A percentile compares a stretch with the other conserved stretches of the same genome.
Conservation (phyloP, 495 filamentous ascomycete genomes). For the Penicillium chermesinum region DNA sequence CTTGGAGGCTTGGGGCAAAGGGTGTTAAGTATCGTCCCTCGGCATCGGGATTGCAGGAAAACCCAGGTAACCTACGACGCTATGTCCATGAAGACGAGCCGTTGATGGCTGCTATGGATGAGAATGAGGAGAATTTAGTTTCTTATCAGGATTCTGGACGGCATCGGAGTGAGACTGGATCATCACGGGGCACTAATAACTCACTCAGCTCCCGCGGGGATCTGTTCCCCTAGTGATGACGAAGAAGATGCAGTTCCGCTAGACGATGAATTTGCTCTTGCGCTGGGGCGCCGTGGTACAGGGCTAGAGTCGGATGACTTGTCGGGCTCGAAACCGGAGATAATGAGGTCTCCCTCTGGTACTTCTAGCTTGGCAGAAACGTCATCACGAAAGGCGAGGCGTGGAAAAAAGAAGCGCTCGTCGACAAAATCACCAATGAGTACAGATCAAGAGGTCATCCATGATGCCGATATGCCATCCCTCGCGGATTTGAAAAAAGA, state of each 20-base stretch:
- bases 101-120: conserved; percentile 60
- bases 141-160: conserved; percentile 43
- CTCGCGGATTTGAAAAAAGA: conserved; percentile 71
- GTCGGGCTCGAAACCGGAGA: conserved; percentile 63
- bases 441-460: conserved; percentile 20
- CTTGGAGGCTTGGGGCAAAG: conserved; percentile 79
- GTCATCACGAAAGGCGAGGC: conserved; percentile 44
- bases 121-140: conserved; percentile 24
- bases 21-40: conserved; percentile 80
- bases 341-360: conserved; percentile 53
- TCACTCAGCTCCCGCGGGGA: conserved; percentile 91
- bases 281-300: conserved; percentile 62
- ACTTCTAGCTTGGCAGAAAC: conserved; percentile 47
- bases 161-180: conserved; percentile 72
- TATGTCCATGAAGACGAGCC: conserved; percentile 61
- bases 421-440: conserved; percentile 22
- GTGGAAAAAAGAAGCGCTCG: conserved; percentile 28
- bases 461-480: conserved; percentile 42
- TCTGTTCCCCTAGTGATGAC: conserved; percentile 89
- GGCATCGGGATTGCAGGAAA: conserved; percentile 85
- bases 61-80: conserved; percentile 55
- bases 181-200: conserved; percentile 79
- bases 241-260: conserved; percentile 88
- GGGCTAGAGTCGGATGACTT: conserved; percentile 60
- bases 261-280: conserved; percentile 87